Base-by-base conservation (phyloP, 306 rosid genomes). In the Citrullus amarus region DNA sequence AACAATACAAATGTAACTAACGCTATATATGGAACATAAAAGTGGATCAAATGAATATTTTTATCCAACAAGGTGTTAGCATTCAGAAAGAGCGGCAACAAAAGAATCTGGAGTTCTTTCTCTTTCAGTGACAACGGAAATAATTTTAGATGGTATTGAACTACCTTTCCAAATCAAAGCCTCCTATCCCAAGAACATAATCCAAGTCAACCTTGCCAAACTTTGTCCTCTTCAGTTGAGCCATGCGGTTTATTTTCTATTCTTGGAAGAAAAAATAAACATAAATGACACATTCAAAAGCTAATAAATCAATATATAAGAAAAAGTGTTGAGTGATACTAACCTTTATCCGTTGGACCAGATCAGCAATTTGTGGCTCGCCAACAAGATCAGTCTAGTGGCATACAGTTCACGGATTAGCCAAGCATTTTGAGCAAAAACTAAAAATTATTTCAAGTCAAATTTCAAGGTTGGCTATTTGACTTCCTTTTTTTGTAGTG, bases 111-210 rank as follows among this genome's bases (percentile, higher is more conserved):
- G 39, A 63, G 14, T 65, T 62, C 28, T 65, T 13, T 30, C 43
- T 62, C 43, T 62, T 65, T 65, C 48, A 60, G 25, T 60, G 18
- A 34, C 71, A 9, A 65, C 0, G 18, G 22, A 65, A 65, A 65
- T 8, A 36, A 36, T 68, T 41, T 17, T 68, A 84, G 82, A 83
- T 59, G 78, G 82, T 34, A 81, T n/a, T 70, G 30, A 41, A 67
- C 44, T 83, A 95, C 99, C 99, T 95, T 87, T 95, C 97, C 90
- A 95, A 83, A 86, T 95, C 97, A 85, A 91, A 95, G 55, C 99
- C 99, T 50, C 99, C 99, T 50, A 95, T 87, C 57, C 99, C 99
- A 85, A 95, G 99, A 79, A 91, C 97, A 81, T 95, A 92, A 87
- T 92, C 99, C 90, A 95, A 85, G 85, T 91, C 88, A 75, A 95